Conservation (phyloP, 176 grass and related monocot species). For the Pontederia paniculata region DNA sequence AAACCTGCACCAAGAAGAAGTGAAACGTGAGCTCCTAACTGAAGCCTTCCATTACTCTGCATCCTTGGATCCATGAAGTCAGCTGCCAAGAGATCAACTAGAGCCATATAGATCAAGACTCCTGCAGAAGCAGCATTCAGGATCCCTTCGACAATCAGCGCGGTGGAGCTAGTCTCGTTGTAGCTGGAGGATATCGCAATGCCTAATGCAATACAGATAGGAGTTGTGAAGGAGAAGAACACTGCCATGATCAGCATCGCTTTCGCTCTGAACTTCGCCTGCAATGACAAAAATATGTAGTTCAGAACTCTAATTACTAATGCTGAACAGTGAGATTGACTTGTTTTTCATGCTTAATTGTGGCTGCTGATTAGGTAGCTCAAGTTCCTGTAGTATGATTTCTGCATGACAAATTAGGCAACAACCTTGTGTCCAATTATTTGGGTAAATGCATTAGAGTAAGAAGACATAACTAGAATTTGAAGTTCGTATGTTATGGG, state of each 20-base stretch:
- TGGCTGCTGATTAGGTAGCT: too few species aligned
- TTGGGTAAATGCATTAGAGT: too few species aligned
- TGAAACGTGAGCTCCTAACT: neutral
- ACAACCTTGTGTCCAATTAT: too few species aligned
- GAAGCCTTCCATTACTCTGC: conserved; percentile 3
- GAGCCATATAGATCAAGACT: conserved; percentile 8
- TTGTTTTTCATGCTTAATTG: too few species aligned
- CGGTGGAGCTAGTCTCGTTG: neutral
- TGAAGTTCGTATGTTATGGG: too few species aligned
- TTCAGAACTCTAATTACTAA: neutral
- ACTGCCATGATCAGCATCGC: neutral
- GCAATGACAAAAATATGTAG: neutral
- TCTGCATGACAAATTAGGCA: too few species aligned
- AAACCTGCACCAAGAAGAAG: conserved; percentile 1
- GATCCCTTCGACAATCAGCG: conserved; percentile 9
- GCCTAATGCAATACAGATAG: neutral
- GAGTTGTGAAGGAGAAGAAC: conserved; percentile 12
- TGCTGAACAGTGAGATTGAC: neutral
- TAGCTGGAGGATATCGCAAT: neutral
- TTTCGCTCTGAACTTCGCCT: conserved; percentile 1
- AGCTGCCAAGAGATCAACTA: conserved; percentile 7
- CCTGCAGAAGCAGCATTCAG: conserved; percentile 4
- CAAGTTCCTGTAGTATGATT: too few species aligned
- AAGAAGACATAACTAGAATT: too few species aligned
- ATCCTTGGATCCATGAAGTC: conserved; percentile 12